These are phyloP conservation scores for Sherardia arvensis DNA, from an alignment of 257 asterid species.

Conservation along the genomic window DNA sequence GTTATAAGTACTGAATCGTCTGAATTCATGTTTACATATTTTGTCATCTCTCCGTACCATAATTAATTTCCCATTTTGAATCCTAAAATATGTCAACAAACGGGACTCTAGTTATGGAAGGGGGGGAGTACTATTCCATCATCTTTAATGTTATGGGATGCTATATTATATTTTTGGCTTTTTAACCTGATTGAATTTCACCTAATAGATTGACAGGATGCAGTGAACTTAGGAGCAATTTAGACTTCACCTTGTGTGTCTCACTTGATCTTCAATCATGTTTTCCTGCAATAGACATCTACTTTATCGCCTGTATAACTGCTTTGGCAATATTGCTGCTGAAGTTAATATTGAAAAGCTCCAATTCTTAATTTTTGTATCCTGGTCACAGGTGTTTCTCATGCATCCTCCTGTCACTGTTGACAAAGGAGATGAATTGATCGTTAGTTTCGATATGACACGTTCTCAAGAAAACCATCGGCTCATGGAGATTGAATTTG, in stretches of 20 bases:
- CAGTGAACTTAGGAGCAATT: not conserved
- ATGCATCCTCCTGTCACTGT: conserved; percentile 52
- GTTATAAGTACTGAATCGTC: not conserved
- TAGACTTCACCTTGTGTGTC: not conserved
- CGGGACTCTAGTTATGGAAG: no score
- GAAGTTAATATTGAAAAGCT: no score
- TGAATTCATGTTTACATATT: not conserved
- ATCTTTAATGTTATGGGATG: not conserved
- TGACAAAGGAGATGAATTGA: conserved; percentile 43
- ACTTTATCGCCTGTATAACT: not conserved
- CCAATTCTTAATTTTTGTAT: conserved; percentile 1
- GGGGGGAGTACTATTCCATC: no score
- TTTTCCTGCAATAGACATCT: not conserved
- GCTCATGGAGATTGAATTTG: conserved; percentile 66
- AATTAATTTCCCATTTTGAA: not conserved
- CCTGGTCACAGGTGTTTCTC: conserved; percentile 64
- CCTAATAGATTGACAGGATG: not conserved
- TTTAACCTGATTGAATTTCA: not conserved
- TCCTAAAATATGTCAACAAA: no score
- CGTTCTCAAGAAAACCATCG: conserved; percentile 86
- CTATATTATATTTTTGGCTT: not conserved
- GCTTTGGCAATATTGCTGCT: not conserved
- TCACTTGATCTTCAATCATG: not conserved
- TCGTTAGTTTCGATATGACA: conserved; percentile 39
- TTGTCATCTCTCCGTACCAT: not conserved